phyloP scores from a whole-genome alignment of 495 filamentous ascomycete genomes.

The Hypoxylon subgilvum region DNA sequence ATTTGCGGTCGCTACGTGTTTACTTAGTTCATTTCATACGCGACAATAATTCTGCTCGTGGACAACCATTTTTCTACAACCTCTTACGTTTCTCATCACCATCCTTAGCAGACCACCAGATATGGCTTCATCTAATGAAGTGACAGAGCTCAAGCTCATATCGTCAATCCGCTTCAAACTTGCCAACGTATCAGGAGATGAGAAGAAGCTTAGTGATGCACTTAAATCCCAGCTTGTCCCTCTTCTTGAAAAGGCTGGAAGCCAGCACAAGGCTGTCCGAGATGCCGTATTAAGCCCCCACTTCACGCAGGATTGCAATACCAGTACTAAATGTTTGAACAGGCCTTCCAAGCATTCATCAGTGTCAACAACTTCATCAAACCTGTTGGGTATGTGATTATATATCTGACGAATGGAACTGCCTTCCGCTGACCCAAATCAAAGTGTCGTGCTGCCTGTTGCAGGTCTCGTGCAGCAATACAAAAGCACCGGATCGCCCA shows the following conservation, averaged over 20 bases:
- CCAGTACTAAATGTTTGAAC: slow-evolving; percentile 20
- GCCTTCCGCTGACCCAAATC: slow-evolving; percentile 9
- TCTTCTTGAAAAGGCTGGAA: slow-evolving; percentile 81
- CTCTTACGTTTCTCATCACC: not conserved
- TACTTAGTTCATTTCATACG: not conserved
- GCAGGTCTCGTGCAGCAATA: slow-evolving; percentile 83
- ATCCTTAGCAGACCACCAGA: not conserved
- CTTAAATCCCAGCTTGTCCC: slow-evolving; percentile 81
- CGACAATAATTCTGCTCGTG: not conserved
- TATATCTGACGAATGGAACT: not conserved
- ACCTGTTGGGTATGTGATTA: slow-evolving; percentile 47
- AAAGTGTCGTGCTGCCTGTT: slow-evolving; percentile 80
- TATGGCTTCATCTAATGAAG: slow-evolving; percentile 55
- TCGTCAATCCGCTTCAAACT: slow-evolving; percentile 91
- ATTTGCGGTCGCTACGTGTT: not conserved
- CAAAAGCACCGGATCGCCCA: slow-evolving; percentile 71
- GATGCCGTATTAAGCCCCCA: slow-evolving; percentile 32
- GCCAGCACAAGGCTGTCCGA: slow-evolving; percentile 78
- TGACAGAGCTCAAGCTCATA: slow-evolving; percentile 80
- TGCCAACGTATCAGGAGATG: slow-evolving; percentile 78
- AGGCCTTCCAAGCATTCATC: slow-evolving; percentile 41
- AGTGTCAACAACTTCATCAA: slow-evolving; percentile 53
- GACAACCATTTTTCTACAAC: not conserved
- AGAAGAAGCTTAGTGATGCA: slow-evolving; percentile 75
- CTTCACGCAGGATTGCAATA: not conserved